These are phyloP conservation scores for Sugiyamaella sp. DNA, from an alignment of 1,139 yeast genomes.

Conservation along the genomic window DNA sequence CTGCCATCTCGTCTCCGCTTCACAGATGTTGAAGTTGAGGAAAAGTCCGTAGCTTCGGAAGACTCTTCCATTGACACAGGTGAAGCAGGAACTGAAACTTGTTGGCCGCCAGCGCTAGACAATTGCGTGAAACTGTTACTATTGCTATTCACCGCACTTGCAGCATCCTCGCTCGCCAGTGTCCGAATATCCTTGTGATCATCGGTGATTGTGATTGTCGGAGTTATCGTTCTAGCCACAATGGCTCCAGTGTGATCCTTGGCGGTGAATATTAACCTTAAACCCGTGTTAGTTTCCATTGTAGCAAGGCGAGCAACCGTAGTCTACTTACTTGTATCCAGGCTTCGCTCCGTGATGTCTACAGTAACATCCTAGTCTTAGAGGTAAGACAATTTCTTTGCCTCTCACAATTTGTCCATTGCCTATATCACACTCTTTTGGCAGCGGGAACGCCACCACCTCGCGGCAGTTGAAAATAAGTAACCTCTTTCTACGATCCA, in stretches of 20 bases:
- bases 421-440: slow-evolving; percentile 31
- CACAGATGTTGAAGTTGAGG: slow-evolving; percentile 31
- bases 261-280: slow-evolving; percentile 64
- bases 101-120: slow-evolving; percentile 4
- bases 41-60: slow-evolving; percentile 31
- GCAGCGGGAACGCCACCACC: slow-evolving; percentile 66
- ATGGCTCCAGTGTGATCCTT: slow-evolving; percentile 61
- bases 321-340: slow-evolving; percentile 57
- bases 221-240: slow-evolving; percentile 71
- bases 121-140: background rate
- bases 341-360: slow-evolving; percentile 86
- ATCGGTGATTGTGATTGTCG: slow-evolving; percentile 88
- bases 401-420: slow-evolving; percentile 34
- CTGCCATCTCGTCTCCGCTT: slow-evolving; percentile 36
- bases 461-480: slow-evolving; percentile 91
- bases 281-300: slow-evolving; percentile 11
- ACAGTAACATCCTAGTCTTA: slow-evolving; percentile 92
- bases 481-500: slow-evolving; percentile 70
- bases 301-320: background rate
- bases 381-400: slow-evolving; percentile 68
- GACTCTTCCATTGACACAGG: slow-evolving; percentile 38
- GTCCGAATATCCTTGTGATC: slow-evolving; percentile 64
- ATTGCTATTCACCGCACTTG: background rate
- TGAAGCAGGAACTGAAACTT: slow-evolving; percentile 28
- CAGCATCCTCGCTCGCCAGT: slow-evolving; percentile 1